Evolutionary conservation across 148 eudicot species (phyloP), one percentile per base, ranked within the genome.

Genomic region (Vaccinium corymbosum): DNA sequence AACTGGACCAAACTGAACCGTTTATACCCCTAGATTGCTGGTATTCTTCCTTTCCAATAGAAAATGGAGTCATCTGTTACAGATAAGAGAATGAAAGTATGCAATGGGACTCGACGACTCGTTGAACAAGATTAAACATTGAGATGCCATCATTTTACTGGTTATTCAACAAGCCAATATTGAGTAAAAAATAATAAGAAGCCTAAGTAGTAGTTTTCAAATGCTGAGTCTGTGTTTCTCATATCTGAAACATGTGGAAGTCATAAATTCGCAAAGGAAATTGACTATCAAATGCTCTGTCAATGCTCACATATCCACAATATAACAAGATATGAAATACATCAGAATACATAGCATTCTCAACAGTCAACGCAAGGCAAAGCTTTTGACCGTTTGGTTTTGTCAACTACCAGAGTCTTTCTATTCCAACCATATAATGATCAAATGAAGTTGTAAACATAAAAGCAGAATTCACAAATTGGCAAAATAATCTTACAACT

Each of bases 401-500:
- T 15, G 27, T 50, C 7, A 22, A 55, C 51, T 55, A 72, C 27
- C 49, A 50, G 15, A 1, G 29, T 46, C 9, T 11, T 56, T 22
- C 64, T 76, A 16, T 78, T 57, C 25, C 16, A 10, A 27, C 61
- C 42, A 79, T 32, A 55, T 3, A 29, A 19, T 62, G 49, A 38
- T 27, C 25, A 62, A 16, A 32, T 86, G 42, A 51, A 84, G 78
- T 19, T 38, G 12, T 79, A 76, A 20, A 29, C 52, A 81, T 76
- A 29, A 59, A 78, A 87, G 25, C 56, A 86, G 85, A 85, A 85
- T 79, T 56, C 89, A 89, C 81, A 80, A 76, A 78, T 64, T 86
- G 85, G 87, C 82, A 84, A 70, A 66, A 76, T 85, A 74, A 89
- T 92, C 98, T 92, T 94, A 96, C 99, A 85, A 94, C 99, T 96